Evolutionary conservation across 768 basidiomycete species (phyloP).

Genomic region (Lanmaoa pseudosensibilis): DNA sequence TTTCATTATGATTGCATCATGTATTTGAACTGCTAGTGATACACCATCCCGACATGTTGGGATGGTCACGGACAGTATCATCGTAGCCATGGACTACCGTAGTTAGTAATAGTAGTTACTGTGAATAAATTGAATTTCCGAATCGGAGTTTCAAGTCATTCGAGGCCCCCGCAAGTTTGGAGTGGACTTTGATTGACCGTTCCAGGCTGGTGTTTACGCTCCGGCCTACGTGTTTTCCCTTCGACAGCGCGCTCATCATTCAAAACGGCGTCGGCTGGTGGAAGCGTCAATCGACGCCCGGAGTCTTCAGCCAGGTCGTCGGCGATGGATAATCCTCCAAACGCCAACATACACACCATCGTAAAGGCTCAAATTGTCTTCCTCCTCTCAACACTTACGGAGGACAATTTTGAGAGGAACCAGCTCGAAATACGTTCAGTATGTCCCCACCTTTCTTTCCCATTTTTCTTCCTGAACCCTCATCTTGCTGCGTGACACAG

Average conservation of each 20-base stretch:
- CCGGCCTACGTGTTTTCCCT: slow-evolving; percentile 37
- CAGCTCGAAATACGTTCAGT: slow-evolving; percentile 94
- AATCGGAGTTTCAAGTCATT: slow-evolving; percentile 21
- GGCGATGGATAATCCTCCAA: slow-evolving; percentile 85
- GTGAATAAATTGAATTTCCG: slow-evolving; percentile 17
- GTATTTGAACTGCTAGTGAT: background rate
- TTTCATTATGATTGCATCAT: background rate
- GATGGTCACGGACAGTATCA: background rate
- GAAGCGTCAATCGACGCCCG: slow-evolving; percentile 67
- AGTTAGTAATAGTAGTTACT: no score
- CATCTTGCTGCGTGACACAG: slow-evolving; percentile 43
- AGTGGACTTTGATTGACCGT: slow-evolving; percentile 22
- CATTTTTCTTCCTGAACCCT: slow-evolving; percentile 9
- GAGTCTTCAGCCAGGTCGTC: slow-evolving; percentile 75
- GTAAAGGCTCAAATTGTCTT: slow-evolving; percentile 98
- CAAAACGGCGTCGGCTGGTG: slow-evolving; percentile 73
- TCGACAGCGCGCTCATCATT: slow-evolving; percentile 25
- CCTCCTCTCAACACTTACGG: slow-evolving; percentile 90
- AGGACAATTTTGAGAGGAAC: slow-evolving; percentile 95
- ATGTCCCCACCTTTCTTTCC: slow-evolving; percentile 36
- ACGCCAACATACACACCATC: slow-evolving; percentile 85
- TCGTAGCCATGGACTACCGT: background rate
- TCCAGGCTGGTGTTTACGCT: slow-evolving; percentile 32
- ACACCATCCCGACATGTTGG: background rate
- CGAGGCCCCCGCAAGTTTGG: slow-evolving; percentile 16